These are phyloP conservation scores for Alisma plantagoaquatica DNA, from an alignment of 106 monocot genomes.

Conservation along the genomic window DNA sequence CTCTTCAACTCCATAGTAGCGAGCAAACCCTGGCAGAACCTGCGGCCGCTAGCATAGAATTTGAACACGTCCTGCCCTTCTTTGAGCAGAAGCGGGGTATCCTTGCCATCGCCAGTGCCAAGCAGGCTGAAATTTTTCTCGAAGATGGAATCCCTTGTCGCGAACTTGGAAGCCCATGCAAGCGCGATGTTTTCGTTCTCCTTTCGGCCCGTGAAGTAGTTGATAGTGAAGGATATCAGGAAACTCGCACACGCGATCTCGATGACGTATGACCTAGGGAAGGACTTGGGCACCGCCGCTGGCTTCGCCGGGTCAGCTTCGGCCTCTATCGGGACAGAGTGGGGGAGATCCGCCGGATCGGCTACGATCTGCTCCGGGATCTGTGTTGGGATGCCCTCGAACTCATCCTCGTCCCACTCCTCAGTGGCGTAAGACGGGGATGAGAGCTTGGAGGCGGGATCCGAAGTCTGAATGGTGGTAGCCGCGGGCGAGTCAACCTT, in stretches of 20 bases:
- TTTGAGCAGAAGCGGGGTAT: conserved; percentile 75
- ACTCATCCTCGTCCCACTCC: conserved; percentile 91
- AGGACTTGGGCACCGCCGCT: neutral
- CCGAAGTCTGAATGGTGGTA: too few species aligned
- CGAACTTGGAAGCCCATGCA: conserved; percentile 75
- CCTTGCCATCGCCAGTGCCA: conserved; percentile 81
- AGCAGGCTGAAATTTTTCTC: conserved; percentile 90
- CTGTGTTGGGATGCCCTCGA: conserved; percentile 78
- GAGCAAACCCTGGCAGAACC: conserved; percentile 74
- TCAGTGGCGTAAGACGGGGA: conserved; percentile 22
- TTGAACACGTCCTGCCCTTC: conserved; percentile 92
- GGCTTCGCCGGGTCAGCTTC: neutral
- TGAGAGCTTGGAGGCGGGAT: neutral
- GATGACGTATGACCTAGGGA: conserved; percentile 29
- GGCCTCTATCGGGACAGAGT: conserved; percentile 1
- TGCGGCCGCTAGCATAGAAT: conserved; percentile 87
- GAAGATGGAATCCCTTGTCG: conserved; percentile 62
- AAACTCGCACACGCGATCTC: conserved; percentile 77
- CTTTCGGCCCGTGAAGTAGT: conserved; percentile 72
- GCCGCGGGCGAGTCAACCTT: too few species aligned
- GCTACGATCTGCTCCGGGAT: neutral
- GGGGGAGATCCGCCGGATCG: neutral
- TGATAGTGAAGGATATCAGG: conserved; percentile 58
- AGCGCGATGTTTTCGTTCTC: conserved; percentile 82
- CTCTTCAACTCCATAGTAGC: conserved; percentile 76